Evolutionary conservation across 768 basidiomycete species (phyloP).

Genomic region (Tylopilus rubrobrunneus): DNA sequence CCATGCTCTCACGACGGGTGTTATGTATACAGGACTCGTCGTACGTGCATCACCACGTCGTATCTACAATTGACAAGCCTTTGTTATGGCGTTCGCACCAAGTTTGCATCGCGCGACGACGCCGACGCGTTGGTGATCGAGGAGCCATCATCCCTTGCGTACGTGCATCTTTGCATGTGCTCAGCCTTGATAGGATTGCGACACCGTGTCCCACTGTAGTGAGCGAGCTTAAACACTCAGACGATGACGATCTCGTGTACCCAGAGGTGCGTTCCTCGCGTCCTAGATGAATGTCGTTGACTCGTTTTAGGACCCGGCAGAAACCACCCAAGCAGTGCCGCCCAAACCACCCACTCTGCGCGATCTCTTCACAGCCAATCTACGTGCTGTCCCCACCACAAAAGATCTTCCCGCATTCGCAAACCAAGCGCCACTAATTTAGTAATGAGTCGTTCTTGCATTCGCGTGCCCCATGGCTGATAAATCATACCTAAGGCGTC

Average conservation of each 20-base stretch:
- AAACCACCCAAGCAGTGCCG: background rate
- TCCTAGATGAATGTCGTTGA: too few species aligned
- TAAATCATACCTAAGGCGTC: constrained; percentile 4
- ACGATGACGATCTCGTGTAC: constrained; percentile 14
- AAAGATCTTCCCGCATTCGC: background rate
- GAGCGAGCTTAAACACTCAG: background rate
- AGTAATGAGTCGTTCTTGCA: background rate
- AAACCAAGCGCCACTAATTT: constrained; percentile 1
- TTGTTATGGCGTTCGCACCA: background rate
- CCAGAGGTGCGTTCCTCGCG: constrained; percentile 8
- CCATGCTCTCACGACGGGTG: constrained; percentile 36
- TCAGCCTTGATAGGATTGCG: constrained; percentile 13
- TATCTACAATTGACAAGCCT: too few species aligned
- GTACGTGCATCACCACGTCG: too few species aligned
- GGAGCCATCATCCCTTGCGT: too few species aligned
- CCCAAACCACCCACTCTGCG: background rate
- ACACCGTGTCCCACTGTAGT: too few species aligned
- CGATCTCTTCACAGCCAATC: background rate
- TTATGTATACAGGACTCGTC: constrained; percentile 4
- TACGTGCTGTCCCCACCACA: constrained; percentile 3
- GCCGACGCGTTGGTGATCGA: too few species aligned
- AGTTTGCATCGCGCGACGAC: background rate
- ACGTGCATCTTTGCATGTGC: background rate
- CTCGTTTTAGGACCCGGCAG: constrained; percentile 8
- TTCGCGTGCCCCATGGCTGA: background rate